These are phyloP conservation scores for Xylariaceae sp. DNA, from an alignment of 2,329 filamentous ascomycete genomes.

Conservation along the genomic window DNA sequence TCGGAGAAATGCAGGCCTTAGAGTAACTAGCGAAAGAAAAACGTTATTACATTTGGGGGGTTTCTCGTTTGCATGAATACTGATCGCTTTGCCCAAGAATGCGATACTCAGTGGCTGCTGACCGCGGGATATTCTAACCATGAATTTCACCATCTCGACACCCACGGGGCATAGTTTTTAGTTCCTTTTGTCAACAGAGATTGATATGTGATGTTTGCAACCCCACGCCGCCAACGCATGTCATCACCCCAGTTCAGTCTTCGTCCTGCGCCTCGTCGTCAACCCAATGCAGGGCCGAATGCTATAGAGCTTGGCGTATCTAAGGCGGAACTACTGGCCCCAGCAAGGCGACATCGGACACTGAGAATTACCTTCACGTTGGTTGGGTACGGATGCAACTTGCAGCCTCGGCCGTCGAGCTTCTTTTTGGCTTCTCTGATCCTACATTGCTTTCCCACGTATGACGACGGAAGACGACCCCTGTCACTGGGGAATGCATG, in stretches of 20 bases:
- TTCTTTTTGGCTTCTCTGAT: constrained; percentile 24
- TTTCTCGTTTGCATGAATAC: too few species aligned
- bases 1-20: too few species aligned
- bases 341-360: constrained; percentile 37
- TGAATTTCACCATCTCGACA: too few species aligned
- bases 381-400: constrained; percentile 34
- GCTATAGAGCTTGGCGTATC: constrained; percentile 18
- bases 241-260: constrained; percentile 20
- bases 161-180: background rate
- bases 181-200: background rate
- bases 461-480: constrained; percentile 23
- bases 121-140: too few species aligned
- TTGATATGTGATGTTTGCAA: background rate
- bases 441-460: constrained; percentile 21
- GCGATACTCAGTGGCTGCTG: too few species aligned
- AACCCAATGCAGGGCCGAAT: constrained; percentile 19
- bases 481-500: constrained; percentile 36
- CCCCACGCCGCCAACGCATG: constrained; percentile 24
- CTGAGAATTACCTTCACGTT: constrained; percentile 20
- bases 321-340: constrained; percentile 21
- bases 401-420: constrained; percentile 29
- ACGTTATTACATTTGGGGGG: too few species aligned
- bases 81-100: too few species aligned
- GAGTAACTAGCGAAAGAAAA: too few species aligned
- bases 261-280: constrained; percentile 15